These are phyloP conservation scores for Candida succiphila DNA, from an alignment of 805 yeast genomes.

Conservation along the genomic window DNA sequence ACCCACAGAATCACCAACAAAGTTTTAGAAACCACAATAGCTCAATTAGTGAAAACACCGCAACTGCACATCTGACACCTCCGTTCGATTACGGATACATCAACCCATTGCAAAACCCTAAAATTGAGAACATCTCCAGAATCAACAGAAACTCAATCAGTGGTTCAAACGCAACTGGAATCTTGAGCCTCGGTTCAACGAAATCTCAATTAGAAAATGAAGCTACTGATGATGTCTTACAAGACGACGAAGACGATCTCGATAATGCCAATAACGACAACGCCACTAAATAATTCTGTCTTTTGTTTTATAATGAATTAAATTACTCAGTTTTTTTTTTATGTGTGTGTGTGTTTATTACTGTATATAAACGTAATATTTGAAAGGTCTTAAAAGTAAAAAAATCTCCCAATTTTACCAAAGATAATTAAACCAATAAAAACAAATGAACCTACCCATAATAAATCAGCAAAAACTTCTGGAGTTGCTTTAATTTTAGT, in stretches of 20 bases:
- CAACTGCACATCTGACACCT: no score
- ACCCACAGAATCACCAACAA: background rate
- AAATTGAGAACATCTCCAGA: slow-evolving; percentile 49
- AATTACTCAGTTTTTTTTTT: background rate
- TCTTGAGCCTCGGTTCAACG: slow-evolving; percentile 38
- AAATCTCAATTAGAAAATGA: slow-evolving; percentile 49
- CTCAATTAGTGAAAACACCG: background rate
- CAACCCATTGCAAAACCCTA: slow-evolving; percentile 35
- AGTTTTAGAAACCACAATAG: background rate
- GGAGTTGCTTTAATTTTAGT: background rate
- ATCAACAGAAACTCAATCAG: slow-evolving; percentile 52
- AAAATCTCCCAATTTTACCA: slow-evolving; percentile 36
- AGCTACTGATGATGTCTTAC: slow-evolving; percentile 23
- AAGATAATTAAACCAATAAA: slow-evolving; percentile 57
- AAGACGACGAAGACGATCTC: slow-evolving; percentile 12
- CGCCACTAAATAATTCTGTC: no score
- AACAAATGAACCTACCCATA: slow-evolving; percentile 54
- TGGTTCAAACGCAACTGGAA: slow-evolving; percentile 25
- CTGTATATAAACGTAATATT: no score
- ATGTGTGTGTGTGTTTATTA: background rate
- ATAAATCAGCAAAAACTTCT: slow-evolving; percentile 28
- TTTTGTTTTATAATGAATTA: slow-evolving; percentile 1
- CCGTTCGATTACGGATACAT: no score
- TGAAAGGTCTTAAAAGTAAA: no score
- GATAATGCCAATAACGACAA: no score